Conservation (phyloP, 164 flowering plant genomes). For the Magnolia kwangsiensis region DNA sequence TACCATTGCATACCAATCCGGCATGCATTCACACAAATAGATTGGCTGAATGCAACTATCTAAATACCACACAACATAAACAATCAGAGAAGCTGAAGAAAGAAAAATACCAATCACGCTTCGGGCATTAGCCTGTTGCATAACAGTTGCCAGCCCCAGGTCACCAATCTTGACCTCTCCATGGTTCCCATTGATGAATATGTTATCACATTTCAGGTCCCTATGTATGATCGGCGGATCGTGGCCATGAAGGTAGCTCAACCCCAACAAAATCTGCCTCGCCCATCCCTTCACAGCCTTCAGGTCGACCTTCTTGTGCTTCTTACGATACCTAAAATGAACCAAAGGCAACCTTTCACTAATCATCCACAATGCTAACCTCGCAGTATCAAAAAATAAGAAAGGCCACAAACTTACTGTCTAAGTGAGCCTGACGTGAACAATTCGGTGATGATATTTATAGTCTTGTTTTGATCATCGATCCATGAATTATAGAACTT, state of each 20-base stretch:
- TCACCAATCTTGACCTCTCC: conserved; percentile 74
- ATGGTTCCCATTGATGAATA: conserved; percentile 61
- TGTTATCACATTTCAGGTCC: conserved; percentile 70
- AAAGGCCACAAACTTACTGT: conserved; percentile 37
- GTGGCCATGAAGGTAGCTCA: conserved; percentile 57
- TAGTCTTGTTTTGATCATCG: conserved; percentile 53
- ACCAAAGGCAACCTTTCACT: background rate
- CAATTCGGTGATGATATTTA: conserved; percentile 66
- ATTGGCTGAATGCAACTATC: background rate
- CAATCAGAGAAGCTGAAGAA: background rate
- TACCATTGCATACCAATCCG: background rate
- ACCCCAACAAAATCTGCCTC: conserved; percentile 56
- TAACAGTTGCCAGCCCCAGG: conserved; percentile 59
- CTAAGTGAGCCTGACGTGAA: conserved; percentile 73
- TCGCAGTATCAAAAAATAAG: conserved; percentile 5
- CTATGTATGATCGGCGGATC: conserved; percentile 61
- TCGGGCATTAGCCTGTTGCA: conserved; percentile 49
- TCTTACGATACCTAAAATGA: conserved; percentile 47
- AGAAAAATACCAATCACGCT: conserved; percentile 47
- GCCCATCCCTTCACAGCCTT: conserved; percentile 73
- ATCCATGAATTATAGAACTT: conserved; percentile 66
- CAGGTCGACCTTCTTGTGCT: conserved; percentile 56
- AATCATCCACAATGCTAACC: conserved; percentile 3
- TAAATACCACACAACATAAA: too few species aligned
- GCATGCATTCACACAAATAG: too few species aligned